phyloP scores from a whole-genome alignment of 345 rosid genomes.

The Jatropha curcas region DNA sequence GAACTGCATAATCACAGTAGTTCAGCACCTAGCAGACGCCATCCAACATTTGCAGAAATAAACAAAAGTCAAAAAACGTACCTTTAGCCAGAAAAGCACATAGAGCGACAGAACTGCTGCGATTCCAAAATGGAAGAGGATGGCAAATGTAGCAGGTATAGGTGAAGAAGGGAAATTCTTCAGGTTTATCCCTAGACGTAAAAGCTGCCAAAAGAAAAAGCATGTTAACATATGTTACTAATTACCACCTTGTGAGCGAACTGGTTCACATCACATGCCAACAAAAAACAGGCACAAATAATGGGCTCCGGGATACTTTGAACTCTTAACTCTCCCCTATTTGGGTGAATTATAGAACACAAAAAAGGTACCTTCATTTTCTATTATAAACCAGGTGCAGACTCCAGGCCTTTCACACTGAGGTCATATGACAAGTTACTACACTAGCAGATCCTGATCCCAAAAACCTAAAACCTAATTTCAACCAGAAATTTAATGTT shows the following conservation, averaged over 20 bases:
- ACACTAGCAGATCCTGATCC: neutral
- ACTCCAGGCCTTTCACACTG: neutral
- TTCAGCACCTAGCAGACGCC: neutral
- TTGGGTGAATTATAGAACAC: neutral
- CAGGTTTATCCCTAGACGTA: conserved; percentile 70
- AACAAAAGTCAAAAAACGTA: conserved; percentile 18
- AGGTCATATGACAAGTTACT: neutral
- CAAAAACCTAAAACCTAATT: neutral
- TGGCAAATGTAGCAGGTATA: conserved; percentile 60
- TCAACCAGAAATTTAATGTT: neutral
- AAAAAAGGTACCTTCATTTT: neutral
- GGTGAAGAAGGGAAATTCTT: conserved; percentile 81
- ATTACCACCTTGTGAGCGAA: neutral
- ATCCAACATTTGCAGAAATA: neutral
- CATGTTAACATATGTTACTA: neutral
- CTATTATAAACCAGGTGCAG: neutral
- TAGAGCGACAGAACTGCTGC: conserved; percentile 85
- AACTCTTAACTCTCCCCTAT: neutral
- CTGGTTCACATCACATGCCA: neutral
- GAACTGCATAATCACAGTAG: neutral
- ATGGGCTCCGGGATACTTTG: neutral
- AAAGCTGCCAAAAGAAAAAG: conserved; percentile 48
- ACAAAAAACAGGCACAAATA: neutral
- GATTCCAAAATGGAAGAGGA: conserved; percentile 83
- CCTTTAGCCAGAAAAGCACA: conserved; percentile 95